Evolutionary conservation across 192 early-diverging fungal species (phyloP).

Genomic region (Linnemannia elongata): DNA sequence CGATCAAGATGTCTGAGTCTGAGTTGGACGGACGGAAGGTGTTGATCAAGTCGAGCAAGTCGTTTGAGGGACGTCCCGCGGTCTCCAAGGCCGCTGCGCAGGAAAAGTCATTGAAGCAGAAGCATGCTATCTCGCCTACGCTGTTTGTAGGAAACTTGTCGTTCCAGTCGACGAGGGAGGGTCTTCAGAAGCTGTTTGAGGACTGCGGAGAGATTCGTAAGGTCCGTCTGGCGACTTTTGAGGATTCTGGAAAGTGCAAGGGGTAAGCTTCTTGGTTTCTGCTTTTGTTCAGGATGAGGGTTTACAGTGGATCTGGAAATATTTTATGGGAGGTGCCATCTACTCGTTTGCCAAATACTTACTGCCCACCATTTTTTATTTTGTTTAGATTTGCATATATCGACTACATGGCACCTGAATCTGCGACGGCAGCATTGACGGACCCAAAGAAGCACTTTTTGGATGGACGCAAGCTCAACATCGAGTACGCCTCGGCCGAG

Average conservation of each 20-base stretch:
- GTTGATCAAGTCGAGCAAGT: conserved; percentile 77
- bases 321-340: too few species aligned
- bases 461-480: conserved; percentile 67
- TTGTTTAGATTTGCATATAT: conserved; percentile 73
- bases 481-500: conserved; percentile 78
- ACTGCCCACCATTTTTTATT: neutral
- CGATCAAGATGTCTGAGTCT: conserved; percentile 75
- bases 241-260: conserved; percentile 83
- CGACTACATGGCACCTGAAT: conserved; percentile 73
- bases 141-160: conserved; percentile 79
- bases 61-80: conserved; percentile 70
- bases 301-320: neutral
- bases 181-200: conserved; percentile 69
- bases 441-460: conserved; percentile 67
- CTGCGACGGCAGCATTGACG: conserved; percentile 74
- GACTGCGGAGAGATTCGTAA: conserved; percentile 74
- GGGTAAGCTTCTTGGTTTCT: conserved; percentile 57
- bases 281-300: neutral
- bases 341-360: neutral
- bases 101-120: conserved; percentile 61
- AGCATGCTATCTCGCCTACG: conserved; percentile 71
- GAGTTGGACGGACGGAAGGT: conserved; percentile 70
- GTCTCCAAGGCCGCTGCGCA: conserved; percentile 40
- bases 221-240: conserved; percentile 79
- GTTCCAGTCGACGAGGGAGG: conserved; percentile 66